phyloP scores from a whole-genome alignment of 768 basidiomycete species.

The Russula vinacea region DNA sequence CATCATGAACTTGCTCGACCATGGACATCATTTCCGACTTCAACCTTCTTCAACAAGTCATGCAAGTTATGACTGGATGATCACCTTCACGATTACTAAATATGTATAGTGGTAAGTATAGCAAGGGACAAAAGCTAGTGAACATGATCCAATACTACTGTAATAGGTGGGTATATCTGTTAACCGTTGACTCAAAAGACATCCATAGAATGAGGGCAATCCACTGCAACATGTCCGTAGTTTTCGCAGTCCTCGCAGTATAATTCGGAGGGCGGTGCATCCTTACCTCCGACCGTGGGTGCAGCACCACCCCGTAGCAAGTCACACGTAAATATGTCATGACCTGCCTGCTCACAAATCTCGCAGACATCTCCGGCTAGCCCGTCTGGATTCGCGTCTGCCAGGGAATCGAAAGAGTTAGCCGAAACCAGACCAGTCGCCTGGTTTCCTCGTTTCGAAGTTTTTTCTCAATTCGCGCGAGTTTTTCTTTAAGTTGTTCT shows the following conservation, averaged over 20 bases:
- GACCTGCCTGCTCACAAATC: slow-evolving; percentile 80
- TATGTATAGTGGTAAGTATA: slow-evolving; percentile 18
- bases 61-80: no score
- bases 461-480: slow-evolving; percentile 59
- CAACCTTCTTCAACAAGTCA: no score
- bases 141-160: slow-evolving; percentile 13
- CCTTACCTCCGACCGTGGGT: slow-evolving; percentile 33
- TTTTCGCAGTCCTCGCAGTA: slow-evolving; percentile 86
- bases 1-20: no score
- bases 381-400: slow-evolving; percentile 22
- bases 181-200: slow-evolving; percentile 49
- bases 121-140: slow-evolving; percentile 1
- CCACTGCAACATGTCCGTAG: slow-evolving; percentile 66
- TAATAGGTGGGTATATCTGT: slow-evolving; percentile 10
- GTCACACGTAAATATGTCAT: slow-evolving; percentile 83
- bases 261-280: slow-evolving; percentile 23
- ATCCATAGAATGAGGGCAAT: slow-evolving; percentile 84
- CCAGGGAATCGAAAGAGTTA: slow-evolving; percentile 27
- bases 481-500: slow-evolving; percentile 69
- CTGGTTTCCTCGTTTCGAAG: slow-evolving; percentile 45
- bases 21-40: no score
- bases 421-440: slow-evolving; percentile 28
- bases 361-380: slow-evolving; percentile 61
- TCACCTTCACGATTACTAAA: slow-evolving; percentile 2
- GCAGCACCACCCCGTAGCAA: slow-evolving; percentile 57